Evolutionary conservation across 768 basidiomycete genomes (phyloP).

Genomic region (Calocybe cyanea): DNA sequence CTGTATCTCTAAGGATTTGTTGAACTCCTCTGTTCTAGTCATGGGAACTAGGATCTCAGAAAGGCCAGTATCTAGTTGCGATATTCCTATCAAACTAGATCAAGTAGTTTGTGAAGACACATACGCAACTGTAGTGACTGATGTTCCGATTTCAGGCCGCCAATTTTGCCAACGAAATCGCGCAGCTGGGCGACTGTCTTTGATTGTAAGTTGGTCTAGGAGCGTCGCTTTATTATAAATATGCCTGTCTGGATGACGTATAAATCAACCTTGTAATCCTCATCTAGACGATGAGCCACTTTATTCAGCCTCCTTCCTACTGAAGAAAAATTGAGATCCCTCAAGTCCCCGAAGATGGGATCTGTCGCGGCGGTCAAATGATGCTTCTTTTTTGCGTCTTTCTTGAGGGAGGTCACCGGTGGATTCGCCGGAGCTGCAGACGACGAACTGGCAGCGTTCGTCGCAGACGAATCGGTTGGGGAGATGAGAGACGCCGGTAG

Average conservation of each 20-base stretch:
- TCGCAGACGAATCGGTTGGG: slow-evolving; percentile 45
- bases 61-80: slow-evolving; percentile 74
- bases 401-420: slow-evolving; percentile 50
- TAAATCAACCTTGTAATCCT: slow-evolving; percentile 76
- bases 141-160: slow-evolving; percentile 89
- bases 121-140: slow-evolving; percentile 84
- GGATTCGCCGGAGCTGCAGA: slow-evolving; percentile 33
- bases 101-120: slow-evolving; percentile 23
- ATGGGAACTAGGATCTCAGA: slow-evolving; percentile 88
- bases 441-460: slow-evolving; percentile 36
- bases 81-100: background rate
- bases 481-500: slow-evolving; percentile 68
- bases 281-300: slow-evolving; percentile 81
- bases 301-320: slow-evolving; percentile 80
- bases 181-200: slow-evolving; percentile 89
- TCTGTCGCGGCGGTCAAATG: slow-evolving; percentile 76
- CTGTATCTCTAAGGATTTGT: slow-evolving; percentile 90
- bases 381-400: slow-evolving; percentile 88
- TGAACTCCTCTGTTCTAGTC: slow-evolving; percentile 85
- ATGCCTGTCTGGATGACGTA: background rate
- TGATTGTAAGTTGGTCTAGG: slow-evolving; percentile 75
- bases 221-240: background rate
- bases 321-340: slow-evolving; percentile 90
- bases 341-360: slow-evolving; percentile 74
- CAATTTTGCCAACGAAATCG: slow-evolving; percentile 93